These are phyloP conservation scores for Casuarina equisetifolia DNA, from an alignment of 306 rosid genomes.

Conservation along the genomic window DNA sequence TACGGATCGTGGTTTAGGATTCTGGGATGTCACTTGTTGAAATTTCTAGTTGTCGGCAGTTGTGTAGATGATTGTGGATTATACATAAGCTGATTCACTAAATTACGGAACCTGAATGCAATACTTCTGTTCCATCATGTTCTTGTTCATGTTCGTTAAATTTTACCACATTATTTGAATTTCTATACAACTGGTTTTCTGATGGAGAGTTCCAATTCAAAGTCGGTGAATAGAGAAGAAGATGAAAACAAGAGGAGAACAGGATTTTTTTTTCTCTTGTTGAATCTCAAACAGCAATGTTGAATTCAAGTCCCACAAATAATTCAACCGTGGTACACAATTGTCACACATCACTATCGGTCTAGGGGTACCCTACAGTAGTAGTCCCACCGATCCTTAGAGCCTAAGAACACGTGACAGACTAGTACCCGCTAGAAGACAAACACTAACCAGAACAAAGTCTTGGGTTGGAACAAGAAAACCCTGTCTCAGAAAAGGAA, in stretches of 20 bases:
- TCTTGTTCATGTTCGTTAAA: background rate
- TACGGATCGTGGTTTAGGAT: background rate
- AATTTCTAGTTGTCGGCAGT: background rate
- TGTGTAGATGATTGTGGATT: background rate
- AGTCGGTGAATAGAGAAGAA: background rate
- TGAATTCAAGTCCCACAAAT: too few species aligned
- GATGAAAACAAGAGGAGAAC: background rate
- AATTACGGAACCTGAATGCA: too few species aligned
- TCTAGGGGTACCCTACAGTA: too few species aligned
- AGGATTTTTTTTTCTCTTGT: too few species aligned
- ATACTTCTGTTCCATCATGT: too few species aligned
- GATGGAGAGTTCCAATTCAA: background rate
- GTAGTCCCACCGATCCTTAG: too few species aligned
- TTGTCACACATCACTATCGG: too few species aligned
- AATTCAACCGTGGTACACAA: too few species aligned
- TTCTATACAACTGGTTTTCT: background rate
- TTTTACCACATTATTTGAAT: background rate
- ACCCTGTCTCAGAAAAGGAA: background rate
- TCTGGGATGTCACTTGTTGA: background rate
- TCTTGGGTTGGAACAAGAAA: background rate
- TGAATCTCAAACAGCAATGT: background rate
- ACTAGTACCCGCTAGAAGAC: background rate
- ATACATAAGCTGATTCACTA: too few species aligned
- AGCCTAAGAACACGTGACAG: conserved; percentile 20
- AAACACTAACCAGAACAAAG: conserved; percentile 1